Evolutionary conservation across 2,329 filamentous ascomycete genomes (phyloP).

Genomic region (Sporothrix variecibatus): DNA sequence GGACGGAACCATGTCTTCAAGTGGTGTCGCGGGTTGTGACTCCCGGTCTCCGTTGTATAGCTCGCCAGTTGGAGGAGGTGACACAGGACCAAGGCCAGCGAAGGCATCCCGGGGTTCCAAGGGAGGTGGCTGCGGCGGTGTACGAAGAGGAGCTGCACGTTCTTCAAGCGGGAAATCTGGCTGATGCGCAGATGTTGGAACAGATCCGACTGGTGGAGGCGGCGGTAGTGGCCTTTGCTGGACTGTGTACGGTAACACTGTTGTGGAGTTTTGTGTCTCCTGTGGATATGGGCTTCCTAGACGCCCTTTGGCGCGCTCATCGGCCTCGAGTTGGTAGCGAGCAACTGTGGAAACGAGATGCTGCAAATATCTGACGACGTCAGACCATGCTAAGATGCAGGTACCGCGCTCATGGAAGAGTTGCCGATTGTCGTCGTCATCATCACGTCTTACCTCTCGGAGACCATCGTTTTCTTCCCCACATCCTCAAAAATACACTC

Average conservation of each 20-base stretch:
- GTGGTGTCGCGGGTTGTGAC: background rate
- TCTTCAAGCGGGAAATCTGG: background rate
- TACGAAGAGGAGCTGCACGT: background rate
- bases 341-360: background rate
- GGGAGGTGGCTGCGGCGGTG: background rate
- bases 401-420: background rate
- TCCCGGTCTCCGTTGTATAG: background rate
- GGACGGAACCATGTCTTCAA: background rate
- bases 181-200: background rate
- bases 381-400: background rate
- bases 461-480: slow-evolving; percentile 2
- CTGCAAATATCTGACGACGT: background rate
- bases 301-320: background rate
- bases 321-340: background rate
- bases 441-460: background rate
- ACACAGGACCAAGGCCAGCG: background rate
- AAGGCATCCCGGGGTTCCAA: background rate
- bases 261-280: background rate
- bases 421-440: too few relatives aligned
- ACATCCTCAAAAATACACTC: background rate
- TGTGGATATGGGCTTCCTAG: background rate
- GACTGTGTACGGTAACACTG: background rate
- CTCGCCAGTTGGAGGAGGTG: background rate
- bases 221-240: background rate
- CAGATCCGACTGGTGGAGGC: background rate